Base-by-base conservation (phyloP, 305 asterid species). In the Withania somnifera region DNA sequence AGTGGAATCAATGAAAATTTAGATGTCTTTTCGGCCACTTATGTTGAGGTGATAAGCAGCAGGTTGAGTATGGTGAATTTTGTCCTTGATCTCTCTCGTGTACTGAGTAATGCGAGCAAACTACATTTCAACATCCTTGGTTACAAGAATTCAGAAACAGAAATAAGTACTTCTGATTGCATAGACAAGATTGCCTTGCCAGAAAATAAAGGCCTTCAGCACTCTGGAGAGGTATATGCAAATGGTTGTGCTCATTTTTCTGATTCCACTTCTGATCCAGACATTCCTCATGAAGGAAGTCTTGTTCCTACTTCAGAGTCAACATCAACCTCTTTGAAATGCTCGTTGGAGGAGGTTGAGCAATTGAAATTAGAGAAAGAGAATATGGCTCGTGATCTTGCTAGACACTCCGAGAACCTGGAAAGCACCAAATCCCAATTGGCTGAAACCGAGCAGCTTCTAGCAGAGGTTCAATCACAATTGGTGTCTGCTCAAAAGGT, bases 171-270 rank as follows among this genome's bases (percentile, higher is more conserved):
- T 77, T 91, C 95, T n/a, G 95, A 94, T 84, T 94, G 93, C 79
- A 92, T 93, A n/a, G 98, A 94, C 88, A 94, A 94, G 87, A 88
- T 93, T 81, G 97, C 91, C 42, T 88, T 94, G 60, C 96, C 99
- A 54, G 97, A 90, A 86, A 91, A 91, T 84, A 93, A 89, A 86
- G 90, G 78, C 80, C 83, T 81, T 26, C 81, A 80, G 57, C 88
- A 90, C 45, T 82, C 87, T 36, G 81, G 85, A 20, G 92, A 87
- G 66, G 83, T 83, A 51, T 89, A 82, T 86, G 83, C 86, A 79
- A 91, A 86, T 83, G 91, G 90, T 73, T 87, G 95, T 20, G 50
- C 89, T 53, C 87, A 85, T 83, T 93, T 91, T 82, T 94, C 98
- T 54, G 97, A 94, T 88, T 88, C 98, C 50, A 87, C 87, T 78